Percentiles rank a stretch among this genome's conserved stretches.
Evolutionary conservation across 768 basidiomycete species (phyloP).

Genomic region (Trametes cingulata): DNA sequence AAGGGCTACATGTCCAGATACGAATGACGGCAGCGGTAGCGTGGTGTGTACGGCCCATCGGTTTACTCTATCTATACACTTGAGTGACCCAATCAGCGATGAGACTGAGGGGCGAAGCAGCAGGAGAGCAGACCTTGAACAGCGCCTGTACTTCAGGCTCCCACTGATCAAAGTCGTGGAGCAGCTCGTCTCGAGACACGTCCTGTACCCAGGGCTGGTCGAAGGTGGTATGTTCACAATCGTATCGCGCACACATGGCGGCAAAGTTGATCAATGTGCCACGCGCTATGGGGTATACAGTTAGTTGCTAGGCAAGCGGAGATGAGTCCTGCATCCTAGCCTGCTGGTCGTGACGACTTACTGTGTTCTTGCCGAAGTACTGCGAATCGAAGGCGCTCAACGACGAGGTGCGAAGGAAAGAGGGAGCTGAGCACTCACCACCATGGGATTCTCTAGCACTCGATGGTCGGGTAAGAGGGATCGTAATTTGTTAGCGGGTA

Average conservation of each 20-base stretch:
- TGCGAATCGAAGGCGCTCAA: conserved; percentile 26
- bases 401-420: not conserved
- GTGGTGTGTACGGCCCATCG: conserved; percentile 68
- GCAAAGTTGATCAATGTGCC: conserved; percentile 65
- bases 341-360: conserved; percentile 26
- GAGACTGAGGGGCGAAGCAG: not conserved
- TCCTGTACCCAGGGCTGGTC: conserved; percentile 52
- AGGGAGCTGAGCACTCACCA: conserved; percentile 18
- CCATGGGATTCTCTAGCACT: conserved; percentile 22
- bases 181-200: conserved; percentile 47
- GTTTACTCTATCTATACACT: conserved; percentile 50
- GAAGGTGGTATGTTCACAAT: conserved; percentile 52
- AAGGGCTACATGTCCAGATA: conserved; percentile 52
- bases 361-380: conserved; percentile 52
- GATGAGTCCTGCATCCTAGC: conserved; percentile 12
- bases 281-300: conserved; percentile 61
- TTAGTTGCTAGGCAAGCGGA: conserved; percentile 47
- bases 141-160: conserved; percentile 62
- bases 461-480: conserved; percentile 21
- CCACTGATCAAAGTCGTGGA: conserved; percentile 48
- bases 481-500: conserved; percentile 40
- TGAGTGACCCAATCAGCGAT: not conserved
- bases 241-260: conserved; percentile 51
- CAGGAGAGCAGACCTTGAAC: conserved; percentile 42
- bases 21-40: conserved; percentile 50